phyloP scores from a whole-genome alignment of 805 yeast species.

The Candida maris region DNA sequence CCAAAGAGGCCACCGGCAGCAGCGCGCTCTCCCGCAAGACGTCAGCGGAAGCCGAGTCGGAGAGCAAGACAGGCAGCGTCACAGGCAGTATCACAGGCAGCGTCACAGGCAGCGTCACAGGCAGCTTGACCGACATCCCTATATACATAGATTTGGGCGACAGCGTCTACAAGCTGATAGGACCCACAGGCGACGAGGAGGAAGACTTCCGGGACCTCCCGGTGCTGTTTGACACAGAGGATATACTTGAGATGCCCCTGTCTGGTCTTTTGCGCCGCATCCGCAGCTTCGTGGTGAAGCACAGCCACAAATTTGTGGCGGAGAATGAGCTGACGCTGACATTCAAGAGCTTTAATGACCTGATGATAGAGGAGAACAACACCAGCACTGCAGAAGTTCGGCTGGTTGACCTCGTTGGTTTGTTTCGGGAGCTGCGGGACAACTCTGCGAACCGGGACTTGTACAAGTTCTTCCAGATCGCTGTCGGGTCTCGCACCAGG shows the following conservation, averaged over 20 bases:
- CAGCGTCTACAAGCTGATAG: constrained; percentile 24
- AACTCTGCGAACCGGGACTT: constrained; percentile 23
- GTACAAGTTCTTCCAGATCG: constrained; percentile 22
- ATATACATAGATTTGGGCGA: constrained; percentile 28
- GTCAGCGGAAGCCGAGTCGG: too few relatives aligned
- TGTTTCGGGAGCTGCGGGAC: constrained; percentile 19
- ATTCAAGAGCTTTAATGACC: constrained; percentile 20
- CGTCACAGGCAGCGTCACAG: too few relatives aligned
- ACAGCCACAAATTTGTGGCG: constrained; percentile 6
- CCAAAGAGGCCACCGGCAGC: too few relatives aligned
- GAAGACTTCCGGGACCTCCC: constrained; percentile 22
- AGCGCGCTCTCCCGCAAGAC: too few relatives aligned
- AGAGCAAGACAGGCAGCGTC: too few relatives aligned
- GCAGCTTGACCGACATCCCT: constrained; percentile 19
- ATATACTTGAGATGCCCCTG: constrained; percentile 10
- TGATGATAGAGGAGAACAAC: constrained; percentile 26
- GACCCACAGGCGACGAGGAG: constrained; percentile 21
- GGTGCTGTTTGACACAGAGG: constrained; percentile 16
- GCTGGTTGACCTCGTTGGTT: constrained; percentile 19
- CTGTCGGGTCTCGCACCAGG: constrained; percentile 12
- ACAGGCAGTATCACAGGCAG: too few relatives aligned
- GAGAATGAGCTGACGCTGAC: constrained; percentile 15
- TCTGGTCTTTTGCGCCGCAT: constrained; percentile 9
- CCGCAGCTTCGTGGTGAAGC: constrained; percentile 7
- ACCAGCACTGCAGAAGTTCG: constrained; percentile 10